These are phyloP conservation scores for Russula lepida DNA, from an alignment of 768 basidiomycete genomes.

Conservation along the genomic window DNA sequence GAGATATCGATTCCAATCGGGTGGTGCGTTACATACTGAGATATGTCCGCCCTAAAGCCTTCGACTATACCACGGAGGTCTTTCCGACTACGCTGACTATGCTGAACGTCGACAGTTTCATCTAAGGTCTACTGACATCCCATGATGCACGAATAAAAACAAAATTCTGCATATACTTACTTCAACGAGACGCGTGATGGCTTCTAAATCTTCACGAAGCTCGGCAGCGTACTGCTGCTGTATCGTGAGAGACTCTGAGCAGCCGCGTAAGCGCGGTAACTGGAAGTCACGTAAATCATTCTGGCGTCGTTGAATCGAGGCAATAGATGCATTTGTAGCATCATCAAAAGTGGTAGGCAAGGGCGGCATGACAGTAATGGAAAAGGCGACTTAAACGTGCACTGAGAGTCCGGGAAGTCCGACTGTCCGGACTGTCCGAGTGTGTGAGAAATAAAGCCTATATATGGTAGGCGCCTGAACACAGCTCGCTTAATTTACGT, in stretches of 20 bases:
- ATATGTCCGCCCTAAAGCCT: slow-evolving; percentile 39
- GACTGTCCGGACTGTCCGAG: too few species aligned
- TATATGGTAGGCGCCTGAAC: too few species aligned
- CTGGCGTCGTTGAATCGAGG: slow-evolving; percentile 44
- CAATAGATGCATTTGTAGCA: slow-evolving; percentile 43
- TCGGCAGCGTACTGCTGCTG: slow-evolving; percentile 73
- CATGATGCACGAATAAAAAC: slow-evolving; percentile 37
- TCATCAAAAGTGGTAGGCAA: slow-evolving; percentile 46
- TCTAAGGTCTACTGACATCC: slow-evolving; percentile 49
- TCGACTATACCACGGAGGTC: slow-evolving; percentile 45
- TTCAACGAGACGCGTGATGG: slow-evolving; percentile 58
- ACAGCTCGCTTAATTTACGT: too few species aligned
- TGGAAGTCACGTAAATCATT: slow-evolving; percentile 61
- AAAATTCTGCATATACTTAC: slow-evolving; percentile 27
- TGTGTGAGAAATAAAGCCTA: too few species aligned
- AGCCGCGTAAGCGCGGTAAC: slow-evolving; percentile 63
- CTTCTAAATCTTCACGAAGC: slow-evolving; percentile 65
- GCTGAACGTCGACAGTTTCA: slow-evolving; percentile 64
- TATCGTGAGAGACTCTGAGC: slow-evolving; percentile 55
- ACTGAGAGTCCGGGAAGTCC: neutral
- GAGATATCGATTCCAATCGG: neutral
- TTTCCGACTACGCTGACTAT: slow-evolving; percentile 41
- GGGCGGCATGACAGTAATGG: slow-evolving; percentile 47
- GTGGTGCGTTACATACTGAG: slow-evolving; percentile 38
- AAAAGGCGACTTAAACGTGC: neutral